A percentile compares a stretch with the other conserved stretches of the same genome.
Evolutionary conservation across 768 basidiomycete species (phyloP).

Genomic region (Tylopilus plumbeoviolaceoides): DNA sequence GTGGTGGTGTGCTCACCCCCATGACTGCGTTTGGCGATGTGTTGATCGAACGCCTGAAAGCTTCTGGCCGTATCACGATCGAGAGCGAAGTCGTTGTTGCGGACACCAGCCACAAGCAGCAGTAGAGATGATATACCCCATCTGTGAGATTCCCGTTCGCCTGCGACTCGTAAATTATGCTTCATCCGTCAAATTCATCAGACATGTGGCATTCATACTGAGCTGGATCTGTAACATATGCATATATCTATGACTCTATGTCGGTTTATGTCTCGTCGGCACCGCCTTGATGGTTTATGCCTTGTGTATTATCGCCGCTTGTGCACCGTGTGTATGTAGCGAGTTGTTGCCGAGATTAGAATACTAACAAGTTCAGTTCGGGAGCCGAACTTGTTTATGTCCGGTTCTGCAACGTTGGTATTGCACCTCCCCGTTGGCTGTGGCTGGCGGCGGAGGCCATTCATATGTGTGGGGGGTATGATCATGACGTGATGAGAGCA

Average conservation of each 20-base stretch:
- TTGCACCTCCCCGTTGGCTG: neutral
- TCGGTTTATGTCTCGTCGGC: neutral
- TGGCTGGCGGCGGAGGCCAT: neutral
- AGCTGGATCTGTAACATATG: neutral
- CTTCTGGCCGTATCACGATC: slow-evolving; percentile 54
- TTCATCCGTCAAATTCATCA: neutral
- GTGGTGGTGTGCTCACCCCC: slow-evolving; percentile 82
- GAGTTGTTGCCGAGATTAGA: neutral
- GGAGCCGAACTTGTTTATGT: neutral
- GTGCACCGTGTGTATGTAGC: neutral
- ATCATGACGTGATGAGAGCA: neutral
- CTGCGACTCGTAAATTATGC: neutral
- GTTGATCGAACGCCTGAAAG: slow-evolving; percentile 62
- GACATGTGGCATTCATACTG: neutral
- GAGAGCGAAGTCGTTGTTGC: slow-evolving; percentile 41
- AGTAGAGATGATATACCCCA: slow-evolving; percentile 1
- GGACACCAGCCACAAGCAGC: slow-evolving; percentile 8
- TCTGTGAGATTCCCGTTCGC: neutral
- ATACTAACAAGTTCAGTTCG: neutral
- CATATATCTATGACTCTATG: neutral
- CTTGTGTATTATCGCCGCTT: neutral
- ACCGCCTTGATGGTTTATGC: neutral
- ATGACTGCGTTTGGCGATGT: slow-evolving; percentile 78
- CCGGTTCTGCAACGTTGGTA: neutral
- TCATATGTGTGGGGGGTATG: neutral